A percentile compares a stretch with the other conserved stretches of the same genome.
Conservation (phyloP, 1,139 yeast genomes). For the Taphrina sp. region DNA sequence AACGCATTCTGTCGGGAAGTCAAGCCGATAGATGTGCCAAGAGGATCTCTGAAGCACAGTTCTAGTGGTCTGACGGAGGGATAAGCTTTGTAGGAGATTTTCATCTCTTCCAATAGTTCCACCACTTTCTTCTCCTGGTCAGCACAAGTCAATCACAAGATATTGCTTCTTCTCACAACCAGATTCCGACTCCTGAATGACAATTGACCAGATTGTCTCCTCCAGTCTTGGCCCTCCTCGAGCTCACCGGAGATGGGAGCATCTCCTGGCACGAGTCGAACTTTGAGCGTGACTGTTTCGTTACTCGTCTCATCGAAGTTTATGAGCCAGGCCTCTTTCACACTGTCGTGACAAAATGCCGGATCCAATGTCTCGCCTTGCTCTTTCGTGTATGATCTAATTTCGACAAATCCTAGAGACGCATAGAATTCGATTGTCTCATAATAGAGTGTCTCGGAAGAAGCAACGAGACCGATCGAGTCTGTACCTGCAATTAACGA, state of each 20-base stretch:
- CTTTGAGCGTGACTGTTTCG: slow-evolving; percentile 42
- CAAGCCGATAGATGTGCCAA: slow-evolving; percentile 61
- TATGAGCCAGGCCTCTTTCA: slow-evolving; percentile 58
- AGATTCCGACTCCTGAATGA: slow-evolving; percentile 14
- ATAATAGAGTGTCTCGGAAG: slow-evolving; percentile 50
- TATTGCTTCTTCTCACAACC: not conserved
- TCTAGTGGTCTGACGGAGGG: slow-evolving; percentile 42
- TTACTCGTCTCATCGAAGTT: slow-evolving; percentile 48
- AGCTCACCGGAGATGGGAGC: too few species aligned
- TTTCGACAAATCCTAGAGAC: slow-evolving; percentile 56
- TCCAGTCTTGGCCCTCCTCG: slow-evolving; percentile 37
- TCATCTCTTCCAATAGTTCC: slow-evolving; percentile 44
- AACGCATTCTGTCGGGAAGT: slow-evolving; percentile 47
- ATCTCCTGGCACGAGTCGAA: slow-evolving; percentile 41
- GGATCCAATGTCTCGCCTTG: slow-evolving; percentile 11
- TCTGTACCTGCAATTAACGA: slow-evolving; percentile 14
- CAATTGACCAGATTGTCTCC: slow-evolving; percentile 1
- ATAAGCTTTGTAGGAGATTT: slow-evolving; percentile 7
- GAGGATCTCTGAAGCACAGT: slow-evolving; percentile 59
- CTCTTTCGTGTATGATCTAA: slow-evolving; percentile 50
- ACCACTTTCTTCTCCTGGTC: slow-evolving; percentile 1
- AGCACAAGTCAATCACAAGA: not conserved
- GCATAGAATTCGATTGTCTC: slow-evolving; percentile 55
- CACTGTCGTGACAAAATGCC: slow-evolving; percentile 36
- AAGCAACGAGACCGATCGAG: slow-evolving; percentile 51